phyloP scores from a whole-genome alignment of 306 rosid genomes.

The Luffa acutangula region DNA sequence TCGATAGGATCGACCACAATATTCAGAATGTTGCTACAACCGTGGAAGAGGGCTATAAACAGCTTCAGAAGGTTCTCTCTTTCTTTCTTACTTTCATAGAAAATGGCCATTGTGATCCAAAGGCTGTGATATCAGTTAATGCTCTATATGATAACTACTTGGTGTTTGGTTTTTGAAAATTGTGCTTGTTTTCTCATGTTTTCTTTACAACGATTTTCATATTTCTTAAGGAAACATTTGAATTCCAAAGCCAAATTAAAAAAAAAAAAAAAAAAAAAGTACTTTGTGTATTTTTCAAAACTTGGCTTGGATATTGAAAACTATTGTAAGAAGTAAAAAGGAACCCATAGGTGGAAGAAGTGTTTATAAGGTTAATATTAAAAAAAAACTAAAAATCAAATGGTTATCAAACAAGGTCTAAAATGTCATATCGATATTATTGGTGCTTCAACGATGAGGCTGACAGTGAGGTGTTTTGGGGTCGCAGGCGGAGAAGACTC shows the following conservation, averaged over 20 bases:
- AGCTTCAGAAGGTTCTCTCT: conserved; percentile 55
- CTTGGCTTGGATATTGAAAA: not conserved
- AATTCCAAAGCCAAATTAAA: too few species aligned
- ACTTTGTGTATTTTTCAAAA: too few species aligned
- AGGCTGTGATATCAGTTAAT: not conserved
- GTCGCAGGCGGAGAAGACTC: conserved; percentile 73
- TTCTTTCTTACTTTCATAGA: not conserved
- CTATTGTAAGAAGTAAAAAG: not conserved
- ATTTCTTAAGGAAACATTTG: too few species aligned
- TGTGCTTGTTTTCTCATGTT: not conserved
- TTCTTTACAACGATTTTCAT: too few species aligned
- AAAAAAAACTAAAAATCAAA: not conserved
- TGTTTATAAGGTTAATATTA: not conserved
- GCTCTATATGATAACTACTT: not conserved
- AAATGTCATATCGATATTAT: not conserved
- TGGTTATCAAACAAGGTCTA: not conserved
- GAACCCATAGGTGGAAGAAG: not conserved
- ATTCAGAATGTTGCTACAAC: conserved; percentile 56
- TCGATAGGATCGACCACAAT: conserved; percentile 77
- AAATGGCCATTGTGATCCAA: not conserved
- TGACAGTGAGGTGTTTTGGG: not conserved
- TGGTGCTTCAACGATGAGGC: not conserved
- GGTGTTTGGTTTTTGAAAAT: not conserved
- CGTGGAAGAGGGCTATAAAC: conserved; percentile 63
- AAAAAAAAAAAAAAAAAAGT: too few species aligned